These are phyloP conservation scores for Paraphoma sp. DNA, from an alignment of 2,329 filamentous ascomycete genomes.

Conservation along the genomic window DNA sequence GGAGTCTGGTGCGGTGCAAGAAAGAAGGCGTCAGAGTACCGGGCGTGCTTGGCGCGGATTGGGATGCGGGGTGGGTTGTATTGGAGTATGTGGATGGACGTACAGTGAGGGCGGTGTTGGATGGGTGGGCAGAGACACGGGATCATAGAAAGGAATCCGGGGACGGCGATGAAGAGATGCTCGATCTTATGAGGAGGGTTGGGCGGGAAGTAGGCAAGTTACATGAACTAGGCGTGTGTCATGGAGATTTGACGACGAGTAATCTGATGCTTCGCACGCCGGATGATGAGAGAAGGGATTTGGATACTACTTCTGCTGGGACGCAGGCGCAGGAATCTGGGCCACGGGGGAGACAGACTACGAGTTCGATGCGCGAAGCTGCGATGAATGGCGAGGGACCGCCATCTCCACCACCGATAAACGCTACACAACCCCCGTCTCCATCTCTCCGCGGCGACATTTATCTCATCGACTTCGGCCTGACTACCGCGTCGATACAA, in stretches of 20 bases:
- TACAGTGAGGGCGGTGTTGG: slow-evolving; percentile 73
- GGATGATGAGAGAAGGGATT: neutral
- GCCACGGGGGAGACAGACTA: slow-evolving; percentile 24
- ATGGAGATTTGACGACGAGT: slow-evolving; percentile 96
- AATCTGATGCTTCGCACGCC: slow-evolving; percentile 83
- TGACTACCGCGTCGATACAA: slow-evolving; percentile 78
- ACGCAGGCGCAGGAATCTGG: neutral
- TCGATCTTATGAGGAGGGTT: slow-evolving; percentile 70
- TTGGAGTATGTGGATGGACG: slow-evolving; percentile 61
- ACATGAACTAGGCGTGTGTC: slow-evolving; percentile 85
- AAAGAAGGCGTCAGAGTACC: slow-evolving; percentile 84
- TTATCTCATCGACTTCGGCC: slow-evolving; percentile 91
- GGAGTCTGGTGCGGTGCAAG: slow-evolving; percentile 80
- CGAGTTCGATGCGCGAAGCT: slow-evolving; percentile 28
- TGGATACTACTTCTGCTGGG: neutral
- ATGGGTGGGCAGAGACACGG: slow-evolving; percentile 65
- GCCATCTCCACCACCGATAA: slow-evolving; percentile 2
- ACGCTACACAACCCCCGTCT: slow-evolving; percentile 3
- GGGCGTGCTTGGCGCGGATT: slow-evolving; percentile 74
- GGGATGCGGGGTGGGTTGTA: slow-evolving; percentile 67
- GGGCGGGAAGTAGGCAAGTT: slow-evolving; percentile 75
- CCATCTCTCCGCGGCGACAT: slow-evolving; percentile 70
- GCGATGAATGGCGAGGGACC: slow-evolving; percentile 23
- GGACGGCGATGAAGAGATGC: slow-evolving; percentile 40
- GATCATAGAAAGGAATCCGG: slow-evolving; percentile 4